phyloP scores from a whole-genome alignment of 2,329 filamentous ascomycete species.

The Calonectria hawksworthii region DNA sequence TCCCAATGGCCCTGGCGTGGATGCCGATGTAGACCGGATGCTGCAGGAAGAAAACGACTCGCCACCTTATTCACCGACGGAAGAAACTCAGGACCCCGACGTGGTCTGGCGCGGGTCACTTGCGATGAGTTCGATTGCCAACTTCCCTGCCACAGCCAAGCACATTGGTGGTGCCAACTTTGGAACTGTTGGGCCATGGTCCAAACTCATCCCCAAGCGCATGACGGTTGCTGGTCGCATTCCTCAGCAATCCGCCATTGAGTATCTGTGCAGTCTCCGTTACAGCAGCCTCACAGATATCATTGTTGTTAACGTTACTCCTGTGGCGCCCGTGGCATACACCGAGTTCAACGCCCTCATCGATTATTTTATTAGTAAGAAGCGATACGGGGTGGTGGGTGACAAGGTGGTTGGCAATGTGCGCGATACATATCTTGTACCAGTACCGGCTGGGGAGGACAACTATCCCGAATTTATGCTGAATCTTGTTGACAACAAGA shows the following conservation, averaged over 20 bases:
- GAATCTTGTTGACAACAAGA: slow-evolving; percentile 86
- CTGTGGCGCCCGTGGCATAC: slow-evolving; percentile 71
- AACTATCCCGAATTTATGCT: slow-evolving; percentile 88
- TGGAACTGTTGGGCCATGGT: slow-evolving; percentile 75
- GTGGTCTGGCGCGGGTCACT: slow-evolving; percentile 84
- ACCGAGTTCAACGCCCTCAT: slow-evolving; percentile 82
- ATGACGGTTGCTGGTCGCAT: slow-evolving; percentile 85
- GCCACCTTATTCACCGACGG: slow-evolving; percentile 86
- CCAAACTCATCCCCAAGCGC: slow-evolving; percentile 78
- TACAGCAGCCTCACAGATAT: slow-evolving; percentile 89
- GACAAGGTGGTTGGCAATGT: slow-evolving; percentile 82
- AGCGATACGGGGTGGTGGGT: slow-evolving; percentile 88
- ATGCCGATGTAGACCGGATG: slow-evolving; percentile 91
- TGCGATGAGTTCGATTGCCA: slow-evolving; percentile 82
- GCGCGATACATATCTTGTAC: slow-evolving; percentile 92
- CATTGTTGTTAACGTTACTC: slow-evolving; percentile 80
- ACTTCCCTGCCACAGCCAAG: slow-evolving; percentile 82
- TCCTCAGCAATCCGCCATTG: slow-evolving; percentile 84
- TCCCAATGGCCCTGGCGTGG: slow-evolving; percentile 74
- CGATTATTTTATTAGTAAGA: slow-evolving; percentile 86
- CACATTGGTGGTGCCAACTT: slow-evolving; percentile 90
- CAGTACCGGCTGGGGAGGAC: slow-evolving; percentile 79
- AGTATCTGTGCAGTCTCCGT: slow-evolving; percentile 90
- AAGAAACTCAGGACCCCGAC: slow-evolving; percentile 76
- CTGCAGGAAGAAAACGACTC: slow-evolving; percentile 86